Evolutionary conservation across 495 filamentous ascomycete species (phyloP).

Genomic region (Friedmanniomyces simplex): DNA sequence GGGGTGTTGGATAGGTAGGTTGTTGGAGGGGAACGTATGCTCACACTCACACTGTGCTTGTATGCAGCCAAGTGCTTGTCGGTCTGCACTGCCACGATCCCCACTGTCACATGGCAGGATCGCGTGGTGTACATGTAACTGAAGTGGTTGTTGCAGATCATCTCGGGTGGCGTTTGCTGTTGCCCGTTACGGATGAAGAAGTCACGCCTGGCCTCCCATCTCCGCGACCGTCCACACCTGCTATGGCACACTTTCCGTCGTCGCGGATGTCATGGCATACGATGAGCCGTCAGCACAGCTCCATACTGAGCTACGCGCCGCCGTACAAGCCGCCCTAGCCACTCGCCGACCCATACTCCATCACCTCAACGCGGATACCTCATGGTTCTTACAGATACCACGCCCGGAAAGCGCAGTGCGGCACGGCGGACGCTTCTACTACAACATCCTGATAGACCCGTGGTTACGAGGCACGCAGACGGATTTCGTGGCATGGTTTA

Average conservation of each 20-base stretch:
- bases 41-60: not conserved
- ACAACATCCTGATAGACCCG: constrained; percentile 48
- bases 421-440: constrained; percentile 32
- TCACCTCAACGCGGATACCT: constrained; percentile 50
- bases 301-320: constrained; percentile 26
- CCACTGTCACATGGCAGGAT: not conserved
- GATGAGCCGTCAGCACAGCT: constrained; percentile 27
- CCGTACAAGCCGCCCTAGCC: constrained; percentile 27
- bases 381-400: constrained; percentile 46
- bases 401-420: constrained; percentile 29
- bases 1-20: not conserved
- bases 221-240: not conserved
- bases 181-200: not conserved
- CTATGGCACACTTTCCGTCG: not conserved
- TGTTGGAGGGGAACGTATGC: not conserved
- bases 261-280: not conserved
- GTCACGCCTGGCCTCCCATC: not conserved
- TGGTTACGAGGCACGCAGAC: constrained; percentile 43
- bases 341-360: constrained; percentile 40
- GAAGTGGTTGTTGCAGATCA: not conserved
- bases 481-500: constrained; percentile 46
- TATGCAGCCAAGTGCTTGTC: not conserved
- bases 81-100: not conserved
- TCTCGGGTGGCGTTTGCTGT: not conserved
- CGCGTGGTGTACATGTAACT: not conserved